Base-by-base conservation (phyloP, 225 moss, liverwort and hornwort species). In the Ulota crispa region DNA sequence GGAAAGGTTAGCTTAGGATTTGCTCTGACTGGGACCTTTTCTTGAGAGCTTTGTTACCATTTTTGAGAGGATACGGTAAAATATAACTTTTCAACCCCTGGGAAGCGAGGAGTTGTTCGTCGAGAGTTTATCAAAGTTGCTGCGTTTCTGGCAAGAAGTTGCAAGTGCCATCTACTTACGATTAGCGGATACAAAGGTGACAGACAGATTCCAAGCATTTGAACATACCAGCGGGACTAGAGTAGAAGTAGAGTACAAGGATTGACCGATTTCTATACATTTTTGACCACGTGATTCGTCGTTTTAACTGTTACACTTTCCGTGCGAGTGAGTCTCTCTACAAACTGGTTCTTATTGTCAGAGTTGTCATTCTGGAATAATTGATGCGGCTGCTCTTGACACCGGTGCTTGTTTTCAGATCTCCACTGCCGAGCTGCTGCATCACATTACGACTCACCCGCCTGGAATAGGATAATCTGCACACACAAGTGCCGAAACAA, bases 391-490 rank as follows among this genome's bases (percentile, higher is more conserved):
- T 23, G 68, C 50, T 68, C 37, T 61, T 52, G 65, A 72, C 62
- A 67, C 50, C 31, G 34, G 68, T 42, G 28, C 68, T 24, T 30
- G 43, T 32, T 83, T 50, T 21, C 70, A 64, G 82, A 64, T 34
- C 68, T 27, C 47, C 21, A 18, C 45, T 59, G 20, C 73, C 30
- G 72, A 72, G 60, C 72, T 59, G 31, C 78, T 31, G 77, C 59
- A 60, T 64, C n/a, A 24, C 39, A 52, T 75, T 21, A 62, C 16
- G 21, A 24, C 42, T 62, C 78, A 53, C 24, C 8, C 28, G 47
- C 75, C 50, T 37, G 39, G 43, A 54, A 28, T 68, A 24, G 23
- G 23, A 57, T 15, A 86, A 47, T 64, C 86, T 86, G 86, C 86
- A 70, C n/a, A 67, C 15, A 68, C 18, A n/a, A 72, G 31, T 14